These are phyloP conservation scores for Tricholoma bakamatsutake DNA, from an alignment of 768 basidiomycete species.

Conservation along the genomic window DNA sequence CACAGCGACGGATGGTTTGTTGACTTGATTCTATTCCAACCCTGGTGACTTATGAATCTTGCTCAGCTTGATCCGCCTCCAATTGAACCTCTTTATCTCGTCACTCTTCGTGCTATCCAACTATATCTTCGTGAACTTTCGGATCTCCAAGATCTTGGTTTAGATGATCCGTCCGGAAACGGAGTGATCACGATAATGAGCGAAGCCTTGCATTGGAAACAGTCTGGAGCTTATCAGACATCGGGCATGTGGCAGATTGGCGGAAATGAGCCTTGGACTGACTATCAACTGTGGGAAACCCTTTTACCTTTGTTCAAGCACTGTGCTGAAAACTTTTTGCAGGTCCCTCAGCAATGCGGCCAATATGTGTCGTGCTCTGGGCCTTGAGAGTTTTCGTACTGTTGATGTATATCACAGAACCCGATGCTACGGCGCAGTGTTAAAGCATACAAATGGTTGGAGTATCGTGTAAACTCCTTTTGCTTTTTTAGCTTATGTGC, in stretches of 20 bases:
- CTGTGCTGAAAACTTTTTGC: neutral
- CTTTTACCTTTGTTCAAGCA: neutral
- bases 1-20: slow-evolving; percentile 59
- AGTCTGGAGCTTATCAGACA: slow-evolving; percentile 28
- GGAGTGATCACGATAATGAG: slow-evolving; percentile 52
- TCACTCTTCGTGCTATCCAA: slow-evolving; percentile 51
- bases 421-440: slow-evolving; percentile 63
- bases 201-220: slow-evolving; percentile 48
- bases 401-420: slow-evolving; percentile 73
- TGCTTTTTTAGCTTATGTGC: slow-evolving; percentile 36
- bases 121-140: slow-evolving; percentile 69
- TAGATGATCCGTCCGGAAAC: slow-evolving; percentile 39
- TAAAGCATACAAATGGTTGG: slow-evolving; percentile 70
- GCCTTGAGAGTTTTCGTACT: slow-evolving; percentile 54
- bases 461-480: slow-evolving; percentile 57
- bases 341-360: slow-evolving; percentile 40
- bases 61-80: slow-evolving; percentile 60
- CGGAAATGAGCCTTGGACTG: slow-evolving; percentile 41
- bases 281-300: slow-evolving; percentile 30
- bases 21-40: neutral
- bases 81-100: slow-evolving; percentile 60
- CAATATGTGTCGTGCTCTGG: slow-evolving; percentile 47
- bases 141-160: slow-evolving; percentile 66
- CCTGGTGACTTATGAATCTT: neutral
- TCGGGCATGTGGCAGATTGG: slow-evolving; percentile 38